Conservation (phyloP, 805 yeast genomes). For the Wickerhamomyces ciferrii region DNA sequence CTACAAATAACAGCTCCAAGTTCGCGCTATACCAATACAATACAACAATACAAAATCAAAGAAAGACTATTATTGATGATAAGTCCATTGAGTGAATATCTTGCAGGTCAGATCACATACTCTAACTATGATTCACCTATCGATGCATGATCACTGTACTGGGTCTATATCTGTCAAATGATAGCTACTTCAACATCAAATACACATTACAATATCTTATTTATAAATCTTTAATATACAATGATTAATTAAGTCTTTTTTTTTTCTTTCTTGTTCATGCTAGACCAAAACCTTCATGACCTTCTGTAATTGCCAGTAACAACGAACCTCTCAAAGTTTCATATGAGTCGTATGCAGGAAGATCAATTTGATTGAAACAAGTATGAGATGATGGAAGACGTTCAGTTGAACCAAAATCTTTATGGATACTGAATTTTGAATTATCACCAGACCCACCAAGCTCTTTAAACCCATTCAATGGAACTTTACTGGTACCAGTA, state of each 20-base stretch:
- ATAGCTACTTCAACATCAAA: no score
- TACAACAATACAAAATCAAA: no score
- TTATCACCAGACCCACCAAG: slow-evolving; percentile 84
- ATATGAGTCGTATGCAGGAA: slow-evolving; percentile 90
- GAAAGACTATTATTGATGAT: no score
- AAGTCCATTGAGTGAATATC: no score
- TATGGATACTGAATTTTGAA: slow-evolving; percentile 81
- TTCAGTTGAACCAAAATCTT: slow-evolving; percentile 81
- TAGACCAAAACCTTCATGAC: slow-evolving; percentile 93
- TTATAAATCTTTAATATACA: background rate
- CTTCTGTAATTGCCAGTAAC: slow-evolving; percentile 85
- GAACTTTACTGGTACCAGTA: slow-evolving; percentile 96
- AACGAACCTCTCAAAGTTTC: slow-evolving; percentile 79
- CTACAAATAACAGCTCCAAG: no score
- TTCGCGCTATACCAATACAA: no score
- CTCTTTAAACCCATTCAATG: slow-evolving; percentile 88
- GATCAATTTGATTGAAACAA: slow-evolving; percentile 90
- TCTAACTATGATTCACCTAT: no score
- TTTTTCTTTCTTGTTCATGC: slow-evolving; percentile 33
- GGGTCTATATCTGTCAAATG: no score
- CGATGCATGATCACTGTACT: no score
- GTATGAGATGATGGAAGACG: slow-evolving; percentile 95
- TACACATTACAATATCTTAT: no score
- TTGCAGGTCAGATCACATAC: no score
- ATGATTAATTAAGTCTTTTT: background rate